These are phyloP conservation scores for Pholiota conissans DNA, from an alignment of 768 basidiomycete species.

Conservation along the genomic window DNA sequence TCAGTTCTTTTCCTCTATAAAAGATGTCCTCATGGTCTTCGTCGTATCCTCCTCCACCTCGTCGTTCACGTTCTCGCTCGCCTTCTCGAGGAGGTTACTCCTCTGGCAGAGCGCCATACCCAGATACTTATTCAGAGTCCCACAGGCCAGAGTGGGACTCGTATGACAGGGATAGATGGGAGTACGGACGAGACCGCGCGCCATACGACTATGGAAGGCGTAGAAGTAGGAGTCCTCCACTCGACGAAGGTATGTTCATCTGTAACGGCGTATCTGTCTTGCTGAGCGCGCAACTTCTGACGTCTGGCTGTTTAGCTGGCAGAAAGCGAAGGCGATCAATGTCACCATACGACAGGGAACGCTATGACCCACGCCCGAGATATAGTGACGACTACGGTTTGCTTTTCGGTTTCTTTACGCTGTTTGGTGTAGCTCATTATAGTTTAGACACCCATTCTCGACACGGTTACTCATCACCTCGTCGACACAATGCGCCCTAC, in stretches of 20 bases:
- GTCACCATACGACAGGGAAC: constrained; percentile 81
- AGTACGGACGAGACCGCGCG: constrained; percentile 68
- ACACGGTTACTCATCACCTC: constrained; percentile 65
- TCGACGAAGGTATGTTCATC: constrained; percentile 59
- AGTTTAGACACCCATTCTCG: constrained; percentile 64
- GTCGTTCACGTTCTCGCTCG: constrained; percentile 84
- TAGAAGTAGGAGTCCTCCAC: constrained; percentile 74
- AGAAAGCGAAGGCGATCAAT: constrained; percentile 80
- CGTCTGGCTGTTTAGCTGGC: constrained; percentile 37
- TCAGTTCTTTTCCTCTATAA: constrained; percentile 57
- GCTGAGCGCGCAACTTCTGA: constrained; percentile 8
- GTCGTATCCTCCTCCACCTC: constrained; percentile 70
- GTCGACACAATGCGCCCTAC: constrained; percentile 50
- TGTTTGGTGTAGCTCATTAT: constrained; percentile 10
- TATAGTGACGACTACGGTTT: constrained; percentile 83
- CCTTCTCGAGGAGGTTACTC: constrained; percentile 63
- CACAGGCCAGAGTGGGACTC: constrained; percentile 69
- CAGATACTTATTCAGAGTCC: constrained; percentile 61
- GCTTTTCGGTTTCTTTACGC: constrained; percentile 20
- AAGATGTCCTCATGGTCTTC: constrained; percentile 78
- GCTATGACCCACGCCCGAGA: constrained; percentile 81
- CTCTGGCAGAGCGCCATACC: constrained; percentile 49
- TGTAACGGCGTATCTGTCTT: background rate
- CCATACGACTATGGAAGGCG: constrained; percentile 69
- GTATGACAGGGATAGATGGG: constrained; percentile 72